phyloP scores from a whole-genome alignment of 108 stramenopile genomes.

The Schizochytrium sp. region DNA sequence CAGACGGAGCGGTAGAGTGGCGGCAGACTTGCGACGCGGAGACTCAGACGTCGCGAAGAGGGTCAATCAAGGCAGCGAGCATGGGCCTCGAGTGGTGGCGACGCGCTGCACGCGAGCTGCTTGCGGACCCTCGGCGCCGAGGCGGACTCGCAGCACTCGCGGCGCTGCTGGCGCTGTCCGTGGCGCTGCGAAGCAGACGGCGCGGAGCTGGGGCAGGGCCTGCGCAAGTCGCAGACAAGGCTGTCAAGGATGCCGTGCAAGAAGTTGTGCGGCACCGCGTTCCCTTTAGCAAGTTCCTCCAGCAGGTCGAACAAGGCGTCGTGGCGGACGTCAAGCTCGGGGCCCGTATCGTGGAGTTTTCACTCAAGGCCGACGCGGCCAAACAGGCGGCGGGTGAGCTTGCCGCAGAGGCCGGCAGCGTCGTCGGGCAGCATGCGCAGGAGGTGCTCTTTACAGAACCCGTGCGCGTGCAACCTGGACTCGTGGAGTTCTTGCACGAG shows the following conservation, averaged over 20 bases:
- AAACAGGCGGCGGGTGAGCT: too few species aligned
- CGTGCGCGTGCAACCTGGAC: neutral
- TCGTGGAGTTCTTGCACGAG: neutral
- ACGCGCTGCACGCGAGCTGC: too few species aligned
- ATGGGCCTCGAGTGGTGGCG: too few species aligned
- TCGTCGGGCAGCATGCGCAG: neutral
- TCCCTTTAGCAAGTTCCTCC: neutral
- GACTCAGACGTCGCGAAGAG: too few species aligned
- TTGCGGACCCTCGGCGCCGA: neutral
- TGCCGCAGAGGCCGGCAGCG: neutral
- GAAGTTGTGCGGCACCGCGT: neutral
- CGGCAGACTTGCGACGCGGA: too few species aligned
- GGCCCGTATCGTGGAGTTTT: neutral
- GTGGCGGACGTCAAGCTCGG: neutral
- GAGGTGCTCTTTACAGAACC: neutral
- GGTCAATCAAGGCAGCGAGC: too few species aligned
- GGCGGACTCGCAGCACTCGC: neutral
- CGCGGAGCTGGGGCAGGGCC: neutral
- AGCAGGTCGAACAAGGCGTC: neutral
- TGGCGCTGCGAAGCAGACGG: neutral
- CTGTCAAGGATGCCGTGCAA: neutral
- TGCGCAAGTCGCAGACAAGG: neutral
- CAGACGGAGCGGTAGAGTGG: too few species aligned
- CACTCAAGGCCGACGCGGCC: neutral
- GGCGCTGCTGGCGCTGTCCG: neutral